Evolutionary conservation across 73 alveolate species (phyloP).

Genomic region (Symbiodinium natans): DNA sequence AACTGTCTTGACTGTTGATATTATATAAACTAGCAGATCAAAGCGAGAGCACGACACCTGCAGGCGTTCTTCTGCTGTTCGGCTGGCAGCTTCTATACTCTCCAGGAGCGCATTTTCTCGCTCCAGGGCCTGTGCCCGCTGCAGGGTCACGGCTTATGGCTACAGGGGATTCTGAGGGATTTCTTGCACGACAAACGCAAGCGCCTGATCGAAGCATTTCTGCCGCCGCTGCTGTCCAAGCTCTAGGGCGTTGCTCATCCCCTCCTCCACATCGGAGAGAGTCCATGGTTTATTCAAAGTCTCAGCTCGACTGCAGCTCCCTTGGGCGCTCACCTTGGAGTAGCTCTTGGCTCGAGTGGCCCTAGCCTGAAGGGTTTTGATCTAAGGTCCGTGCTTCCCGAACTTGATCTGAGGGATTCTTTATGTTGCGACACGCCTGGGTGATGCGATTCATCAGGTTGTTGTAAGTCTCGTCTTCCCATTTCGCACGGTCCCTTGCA

Average conservation of each 20-base stretch:
- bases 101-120: slow-evolving; percentile 73
- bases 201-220: slow-evolving; percentile 76
- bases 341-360: slow-evolving; percentile 49
- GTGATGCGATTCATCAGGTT: slow-evolving; percentile 52
- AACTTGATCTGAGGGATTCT: neutral
- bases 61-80: slow-evolving; percentile 84
- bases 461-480: slow-evolving; percentile 84
- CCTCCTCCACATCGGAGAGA: slow-evolving; percentile 22
- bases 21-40: too few relatives aligned
- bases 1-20: too few relatives aligned
- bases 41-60: too few relatives aligned
- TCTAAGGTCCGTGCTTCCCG: too few relatives aligned
- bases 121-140: slow-evolving; percentile 54
- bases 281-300: neutral
- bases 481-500: slow-evolving; percentile 37
- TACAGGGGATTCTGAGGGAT: too few relatives aligned
- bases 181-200: neutral
- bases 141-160: too few relatives aligned
- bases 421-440: neutral
- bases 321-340: slow-evolving; percentile 88
- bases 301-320: neutral
- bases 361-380: slow-evolving; percentile 15
- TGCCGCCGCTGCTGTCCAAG: slow-evolving; percentile 40
- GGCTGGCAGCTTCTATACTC: slow-evolving; percentile 51
- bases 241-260: slow-evolving; percentile 61